Evolutionary conservation across 148 eudicot species (phyloP).

Genomic region (Amaranthus cruentus): DNA sequence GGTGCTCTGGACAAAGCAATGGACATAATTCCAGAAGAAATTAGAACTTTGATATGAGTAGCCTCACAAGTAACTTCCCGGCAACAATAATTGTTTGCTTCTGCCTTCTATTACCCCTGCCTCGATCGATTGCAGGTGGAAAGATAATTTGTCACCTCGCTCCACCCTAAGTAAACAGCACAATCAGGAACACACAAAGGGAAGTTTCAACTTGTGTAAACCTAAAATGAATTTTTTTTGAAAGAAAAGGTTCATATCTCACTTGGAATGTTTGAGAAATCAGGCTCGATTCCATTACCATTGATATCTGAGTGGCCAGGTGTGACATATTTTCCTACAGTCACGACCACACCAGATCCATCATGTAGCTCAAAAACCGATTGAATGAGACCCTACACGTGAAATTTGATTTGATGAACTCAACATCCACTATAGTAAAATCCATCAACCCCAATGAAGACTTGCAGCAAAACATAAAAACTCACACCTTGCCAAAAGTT

Average conservation of each 20-base stretch:
- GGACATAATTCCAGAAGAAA: not conserved
- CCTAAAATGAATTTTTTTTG: not conserved
- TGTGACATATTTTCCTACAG: conserved; percentile 87
- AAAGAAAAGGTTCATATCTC: conserved; percentile 2
- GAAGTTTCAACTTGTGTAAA: not conserved
- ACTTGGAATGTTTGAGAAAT: conserved; percentile 74
- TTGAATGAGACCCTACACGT: conserved; percentile 79
- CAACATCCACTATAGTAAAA: not conserved
- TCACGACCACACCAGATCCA: conserved; percentile 92
- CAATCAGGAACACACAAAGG: not conserved
- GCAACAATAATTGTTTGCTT: not conserved
- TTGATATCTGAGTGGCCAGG: conserved; percentile 81
- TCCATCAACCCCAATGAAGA: not conserved
- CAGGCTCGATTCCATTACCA: conserved; percentile 87
- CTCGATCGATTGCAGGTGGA: conserved; percentile 52
- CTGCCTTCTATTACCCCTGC: conserved; percentile 36
- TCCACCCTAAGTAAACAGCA: conserved; percentile 53
- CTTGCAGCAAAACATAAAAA: not conserved
- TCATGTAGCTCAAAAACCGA: conserved; percentile 93
- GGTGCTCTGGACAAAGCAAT: not conserved
- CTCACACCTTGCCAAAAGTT: conserved; percentile 84
- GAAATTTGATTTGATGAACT: not conserved
- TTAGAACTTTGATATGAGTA: not conserved
- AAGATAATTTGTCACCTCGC: conserved; percentile 54
- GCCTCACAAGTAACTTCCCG: not conserved